phyloP scores from a whole-genome alignment of 2,329 filamentous ascomycete genomes.

The Diplodia seriata region DNA sequence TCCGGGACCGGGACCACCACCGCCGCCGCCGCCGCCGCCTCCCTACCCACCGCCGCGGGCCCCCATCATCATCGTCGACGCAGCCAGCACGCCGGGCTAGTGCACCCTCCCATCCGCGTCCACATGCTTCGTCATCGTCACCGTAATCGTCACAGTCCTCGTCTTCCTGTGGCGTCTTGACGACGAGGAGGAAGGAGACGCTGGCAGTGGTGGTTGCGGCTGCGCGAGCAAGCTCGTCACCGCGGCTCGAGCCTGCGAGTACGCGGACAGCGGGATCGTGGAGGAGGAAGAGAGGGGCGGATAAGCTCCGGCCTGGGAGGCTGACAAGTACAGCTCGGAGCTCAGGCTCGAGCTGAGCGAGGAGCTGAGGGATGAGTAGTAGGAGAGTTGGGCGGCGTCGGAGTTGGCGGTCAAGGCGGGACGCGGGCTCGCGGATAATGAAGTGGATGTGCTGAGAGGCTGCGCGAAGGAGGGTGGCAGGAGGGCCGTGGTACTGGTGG shows the following conservation, averaged over 20 bases:
- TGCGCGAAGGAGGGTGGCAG: no score
- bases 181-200: no score
- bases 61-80: no score
- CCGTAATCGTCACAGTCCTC: background rate
- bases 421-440: background rate
- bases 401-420: background rate
- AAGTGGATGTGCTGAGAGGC: background rate
- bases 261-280: background rate
- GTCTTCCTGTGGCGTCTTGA: no score
- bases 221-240: background rate
- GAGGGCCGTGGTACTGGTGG: background rate
- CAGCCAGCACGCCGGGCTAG: background rate
- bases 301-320: background rate
- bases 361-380: conserved; percentile 12
- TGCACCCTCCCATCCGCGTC: background rate
- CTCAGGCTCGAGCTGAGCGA: conserved; percentile 1
- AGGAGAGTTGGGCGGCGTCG: background rate
- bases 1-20: no score
- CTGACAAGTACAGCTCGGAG: background rate
- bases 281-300: no score
- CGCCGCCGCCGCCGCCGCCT: no score
- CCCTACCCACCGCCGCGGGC: no score
- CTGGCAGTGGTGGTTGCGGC: no score
- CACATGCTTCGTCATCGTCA: background rate
- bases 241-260: background rate